These are phyloP conservation scores for Trypanosoma platydactyli DNA, from an alignment of 208 protist genomes.

Conservation along the genomic window DNA sequence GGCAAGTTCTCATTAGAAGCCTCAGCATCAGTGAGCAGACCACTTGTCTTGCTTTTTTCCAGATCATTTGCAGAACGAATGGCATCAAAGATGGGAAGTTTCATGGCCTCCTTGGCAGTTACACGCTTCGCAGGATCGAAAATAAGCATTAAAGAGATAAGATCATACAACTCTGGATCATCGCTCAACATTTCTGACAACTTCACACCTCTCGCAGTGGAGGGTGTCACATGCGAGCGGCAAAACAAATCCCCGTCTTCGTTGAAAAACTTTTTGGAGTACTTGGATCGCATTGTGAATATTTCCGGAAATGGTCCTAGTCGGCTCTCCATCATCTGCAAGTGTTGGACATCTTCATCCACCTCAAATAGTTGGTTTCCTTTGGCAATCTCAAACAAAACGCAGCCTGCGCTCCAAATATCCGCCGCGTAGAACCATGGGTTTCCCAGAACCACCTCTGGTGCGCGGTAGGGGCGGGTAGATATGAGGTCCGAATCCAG, in stretches of 20 bases:
- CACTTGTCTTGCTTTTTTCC: background rate
- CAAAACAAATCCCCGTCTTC: slow-evolving; percentile 44
- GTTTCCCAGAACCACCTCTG: slow-evolving; percentile 85
- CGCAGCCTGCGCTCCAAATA: slow-evolving; percentile 94
- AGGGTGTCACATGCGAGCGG: slow-evolving; percentile 38
- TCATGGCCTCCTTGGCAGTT: slow-evolving; percentile 60
- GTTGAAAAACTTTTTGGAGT: slow-evolving; percentile 64
- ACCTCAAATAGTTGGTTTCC: slow-evolving; percentile 92
- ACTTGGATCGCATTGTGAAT: slow-evolving; percentile 40
- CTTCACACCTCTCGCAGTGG: slow-evolving; percentile 37
- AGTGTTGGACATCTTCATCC: slow-evolving; percentile 78
- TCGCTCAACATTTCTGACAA: slow-evolving; percentile 49
- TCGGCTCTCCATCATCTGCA: slow-evolving; percentile 75
- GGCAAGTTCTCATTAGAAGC: too few relatives aligned
- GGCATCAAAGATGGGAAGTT: slow-evolving; percentile 64
- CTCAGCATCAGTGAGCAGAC: too few relatives aligned
- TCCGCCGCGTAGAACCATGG: slow-evolving; percentile 92
- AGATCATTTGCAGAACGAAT: background rate
- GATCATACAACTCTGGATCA: slow-evolving; percentile 57
- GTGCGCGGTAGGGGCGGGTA: slow-evolving; percentile 91
- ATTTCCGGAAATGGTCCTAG: slow-evolving; percentile 63
- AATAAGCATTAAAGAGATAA: slow-evolving; percentile 56
- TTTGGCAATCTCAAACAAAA: slow-evolving; percentile 90
- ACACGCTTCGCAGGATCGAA: slow-evolving; percentile 78
- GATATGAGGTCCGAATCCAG: slow-evolving; percentile 84